A percentile compares a stretch with the other conserved stretches of the same genome.
Conservation (phyloP, 192 early-diverging fungal species). For the Obelidium mucronatum region DNA sequence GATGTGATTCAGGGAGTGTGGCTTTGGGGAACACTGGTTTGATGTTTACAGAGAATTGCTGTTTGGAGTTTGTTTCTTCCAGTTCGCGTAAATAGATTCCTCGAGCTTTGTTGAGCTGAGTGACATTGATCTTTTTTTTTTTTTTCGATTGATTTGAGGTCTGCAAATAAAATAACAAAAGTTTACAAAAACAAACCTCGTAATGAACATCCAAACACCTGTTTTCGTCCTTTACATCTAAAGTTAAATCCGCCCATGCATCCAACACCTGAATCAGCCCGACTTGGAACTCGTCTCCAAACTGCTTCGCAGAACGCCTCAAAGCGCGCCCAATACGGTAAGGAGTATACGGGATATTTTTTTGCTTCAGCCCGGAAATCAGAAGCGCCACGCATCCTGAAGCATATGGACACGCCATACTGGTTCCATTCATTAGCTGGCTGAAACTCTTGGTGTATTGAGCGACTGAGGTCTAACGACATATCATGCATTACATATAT, state of each 20-base stretch:
- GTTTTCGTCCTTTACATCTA: too few species aligned
- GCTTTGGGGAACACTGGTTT: slow-evolving; percentile 71
- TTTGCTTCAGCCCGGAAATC: slow-evolving; percentile 84
- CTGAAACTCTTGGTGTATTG: slow-evolving; percentile 74
- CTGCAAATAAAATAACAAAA: too few species aligned
- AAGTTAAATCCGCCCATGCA: slow-evolving; percentile 60
- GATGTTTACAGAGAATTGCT: slow-evolving; percentile 63
- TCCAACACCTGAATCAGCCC: slow-evolving; percentile 89
- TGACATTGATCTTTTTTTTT: slow-evolving; percentile 27
- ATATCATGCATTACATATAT: too few species aligned
- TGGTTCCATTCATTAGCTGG: slow-evolving; percentile 91
- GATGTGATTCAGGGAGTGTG: slow-evolving; percentile 60
- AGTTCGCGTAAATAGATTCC: slow-evolving; percentile 90
- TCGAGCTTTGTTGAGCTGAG: slow-evolving; percentile 56
- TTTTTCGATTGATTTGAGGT: too few species aligned
- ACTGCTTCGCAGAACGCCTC: slow-evolving; percentile 73
- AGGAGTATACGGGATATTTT: slow-evolving; percentile 72
- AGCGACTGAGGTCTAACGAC: slow-evolving; percentile 90
- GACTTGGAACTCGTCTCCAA: slow-evolving; percentile 79
- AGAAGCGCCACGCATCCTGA: slow-evolving; percentile 79
- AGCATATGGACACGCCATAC: slow-evolving; percentile 95
- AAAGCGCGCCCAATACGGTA: slow-evolving; percentile 86
- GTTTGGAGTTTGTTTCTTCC: slow-evolving; percentile 61
- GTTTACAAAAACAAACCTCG: too few species aligned
- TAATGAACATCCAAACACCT: slow-evolving; percentile 79